Evolutionary conservation across 495 filamentous ascomycete genomes (phyloP).

Genomic region (Lichina pygmaea): DNA sequence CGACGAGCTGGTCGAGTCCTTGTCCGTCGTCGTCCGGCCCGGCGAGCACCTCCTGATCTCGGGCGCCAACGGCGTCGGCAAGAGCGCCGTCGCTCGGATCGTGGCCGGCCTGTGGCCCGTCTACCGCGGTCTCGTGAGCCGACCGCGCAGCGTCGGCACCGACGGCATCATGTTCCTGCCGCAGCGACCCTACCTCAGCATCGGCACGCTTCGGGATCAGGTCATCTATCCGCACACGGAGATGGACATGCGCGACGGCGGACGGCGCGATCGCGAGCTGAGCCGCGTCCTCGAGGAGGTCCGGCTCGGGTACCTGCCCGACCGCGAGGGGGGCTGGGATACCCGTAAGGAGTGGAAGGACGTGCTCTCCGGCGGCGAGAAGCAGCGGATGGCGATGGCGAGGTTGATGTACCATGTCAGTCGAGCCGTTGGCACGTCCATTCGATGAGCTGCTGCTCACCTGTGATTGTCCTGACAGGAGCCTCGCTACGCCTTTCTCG

Average conservation of each 20-base stretch:
- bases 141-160: slow-evolving; percentile 50
- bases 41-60: slow-evolving; percentile 89
- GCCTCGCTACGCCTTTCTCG: slow-evolving; percentile 75
- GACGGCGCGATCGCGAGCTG: slow-evolving; percentile 46
- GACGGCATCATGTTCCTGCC: slow-evolving; percentile 97
- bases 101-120: slow-evolving; percentile 90
- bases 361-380: slow-evolving; percentile 89
- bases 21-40: slow-evolving; percentile 64
- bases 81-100: slow-evolving; percentile 68
- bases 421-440: neutral
- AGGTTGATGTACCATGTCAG: slow-evolving; percentile 60
- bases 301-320: slow-evolving; percentile 62
- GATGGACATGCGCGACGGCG: slow-evolving; percentile 69
- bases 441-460: neutral
- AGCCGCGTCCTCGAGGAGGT: slow-evolving; percentile 56
- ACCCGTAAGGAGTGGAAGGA: slow-evolving; percentile 96
- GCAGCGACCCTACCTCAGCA: slow-evolving; percentile 75
- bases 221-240: slow-evolving; percentile 95
- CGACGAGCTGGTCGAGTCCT: slow-evolving; percentile 65
- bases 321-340: slow-evolving; percentile 91
- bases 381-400: slow-evolving; percentile 81
- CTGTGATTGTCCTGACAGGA: slow-evolving; percentile 9
- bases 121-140: slow-evolving; percentile 72
- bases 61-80: slow-evolving; percentile 85
- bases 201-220: slow-evolving; percentile 89